Evolutionary conservation across 345 rosid genomes (phyloP).

Genomic region (Stellera chamaejasme): DNA sequence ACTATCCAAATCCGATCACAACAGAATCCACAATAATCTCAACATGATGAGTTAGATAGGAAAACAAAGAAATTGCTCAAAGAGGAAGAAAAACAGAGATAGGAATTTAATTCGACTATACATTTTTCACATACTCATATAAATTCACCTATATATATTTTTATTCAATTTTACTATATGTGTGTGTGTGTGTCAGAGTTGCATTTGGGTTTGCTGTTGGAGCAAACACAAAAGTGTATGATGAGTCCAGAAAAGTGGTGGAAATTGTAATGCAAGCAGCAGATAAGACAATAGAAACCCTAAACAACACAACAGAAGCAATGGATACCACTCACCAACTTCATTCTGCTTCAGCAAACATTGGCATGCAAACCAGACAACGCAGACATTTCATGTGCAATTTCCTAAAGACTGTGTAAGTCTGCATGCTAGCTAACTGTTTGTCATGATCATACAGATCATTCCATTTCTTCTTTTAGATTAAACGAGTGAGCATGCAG

Average conservation of each 20-base stretch:
- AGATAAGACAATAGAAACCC: constrained; percentile 38
- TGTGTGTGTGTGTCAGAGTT: constrained; percentile 28
- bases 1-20: too few relatives aligned
- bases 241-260: constrained; percentile 32
- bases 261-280: constrained; percentile 50
- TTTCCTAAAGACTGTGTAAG: constrained; percentile 47
- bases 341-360: constrained; percentile 31
- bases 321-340: constrained; percentile 44
- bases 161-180: too few relatives aligned
- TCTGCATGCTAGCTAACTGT: background rate
- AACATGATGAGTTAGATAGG: too few relatives aligned
- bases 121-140: too few relatives aligned
- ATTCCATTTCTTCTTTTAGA: too few relatives aligned
- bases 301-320: constrained; percentile 47
- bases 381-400: constrained; percentile 38
- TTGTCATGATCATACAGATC: background rate
- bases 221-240: constrained; percentile 40
- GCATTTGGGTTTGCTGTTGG: constrained; percentile 57
- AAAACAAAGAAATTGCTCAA: too few relatives aligned
- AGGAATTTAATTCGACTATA: too few relatives aligned
- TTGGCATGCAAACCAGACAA: constrained; percentile 38
- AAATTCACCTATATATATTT: too few relatives aligned
- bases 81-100: too few relatives aligned
- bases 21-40: too few relatives aligned
- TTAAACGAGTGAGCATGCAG: too few relatives aligned